These are phyloP conservation scores for Leccinum disarticulatum DNA, from an alignment of 768 basidiomycete species.

Conservation along the genomic window DNA sequence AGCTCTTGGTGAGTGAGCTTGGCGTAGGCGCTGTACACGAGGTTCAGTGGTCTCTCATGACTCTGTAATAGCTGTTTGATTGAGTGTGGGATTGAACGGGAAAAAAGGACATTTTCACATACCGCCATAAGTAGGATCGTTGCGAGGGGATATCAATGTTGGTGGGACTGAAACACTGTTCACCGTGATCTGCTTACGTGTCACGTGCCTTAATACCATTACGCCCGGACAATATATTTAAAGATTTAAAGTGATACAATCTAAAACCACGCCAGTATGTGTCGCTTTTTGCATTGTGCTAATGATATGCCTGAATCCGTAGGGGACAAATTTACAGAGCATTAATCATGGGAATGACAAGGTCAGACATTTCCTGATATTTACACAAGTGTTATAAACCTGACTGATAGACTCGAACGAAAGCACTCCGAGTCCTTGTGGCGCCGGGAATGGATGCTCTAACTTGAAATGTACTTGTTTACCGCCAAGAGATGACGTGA, in stretches of 20 bases:
- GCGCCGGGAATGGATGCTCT: too few species aligned
- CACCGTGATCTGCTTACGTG: neutral
- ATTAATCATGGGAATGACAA: too few species aligned
- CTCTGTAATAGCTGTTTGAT: constrained; percentile 12
- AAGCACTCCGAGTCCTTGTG: neutral
- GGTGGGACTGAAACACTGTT: constrained; percentile 5
- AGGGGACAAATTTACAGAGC: too few species aligned
- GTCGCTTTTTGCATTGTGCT: too few species aligned
- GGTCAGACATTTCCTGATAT: too few species aligned
- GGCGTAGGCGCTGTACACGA: constrained; percentile 69
- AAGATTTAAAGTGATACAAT: too few species aligned
- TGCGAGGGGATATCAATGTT: neutral
- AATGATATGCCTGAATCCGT: too few species aligned
- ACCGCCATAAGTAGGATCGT: constrained; percentile 41
- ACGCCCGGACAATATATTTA: too few species aligned
- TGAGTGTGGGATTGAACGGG: constrained; percentile 23
- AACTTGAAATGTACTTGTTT: neutral
- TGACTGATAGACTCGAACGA: too few species aligned
- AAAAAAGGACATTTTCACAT: constrained; percentile 17
- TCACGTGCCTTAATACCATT: constrained; percentile 1
- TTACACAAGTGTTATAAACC: neutral
- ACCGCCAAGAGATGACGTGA: neutral
- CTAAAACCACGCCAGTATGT: too few species aligned
- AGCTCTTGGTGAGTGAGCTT: constrained; percentile 67
- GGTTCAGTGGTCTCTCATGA: constrained; percentile 31